Percentiles rank a stretch among this genome's conserved stretches.
These are phyloP conservation scores for Akanthomyces muscarius DNA, from an alignment of 2,329 filamentous ascomycete genomes.

Conservation along the genomic window DNA sequence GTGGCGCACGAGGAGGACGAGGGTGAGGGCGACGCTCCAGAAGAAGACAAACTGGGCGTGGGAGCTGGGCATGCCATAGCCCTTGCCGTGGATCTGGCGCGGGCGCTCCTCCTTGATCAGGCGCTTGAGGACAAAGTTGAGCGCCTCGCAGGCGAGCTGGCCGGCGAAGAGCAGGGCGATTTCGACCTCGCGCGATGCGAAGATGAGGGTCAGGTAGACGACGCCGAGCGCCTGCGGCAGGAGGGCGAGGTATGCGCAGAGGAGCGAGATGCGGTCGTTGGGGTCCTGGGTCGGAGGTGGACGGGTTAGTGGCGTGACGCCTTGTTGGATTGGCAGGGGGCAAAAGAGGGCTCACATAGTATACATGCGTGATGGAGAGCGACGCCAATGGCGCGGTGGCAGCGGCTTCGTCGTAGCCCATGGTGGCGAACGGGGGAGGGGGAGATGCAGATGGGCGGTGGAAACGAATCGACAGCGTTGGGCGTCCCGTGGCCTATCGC, in stretches of 20 bases:
- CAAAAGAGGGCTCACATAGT: constrained; percentile 63
- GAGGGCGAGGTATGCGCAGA: constrained; percentile 91
- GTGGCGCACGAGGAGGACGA: constrained; percentile 84
- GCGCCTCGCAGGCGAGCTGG: constrained; percentile 83
- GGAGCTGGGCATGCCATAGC: constrained; percentile 94
- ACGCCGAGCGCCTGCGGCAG: constrained; percentile 88
- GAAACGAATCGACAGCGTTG: not conserved
- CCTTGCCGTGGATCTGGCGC: constrained; percentile 78
- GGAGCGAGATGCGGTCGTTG: constrained; percentile 73
- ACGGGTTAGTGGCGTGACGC: too few relatives aligned
- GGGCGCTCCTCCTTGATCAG: constrained; percentile 90
- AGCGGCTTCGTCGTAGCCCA: constrained; percentile 12
- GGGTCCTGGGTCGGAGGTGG: constrained; percentile 62
- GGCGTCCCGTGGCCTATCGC: not conserved
- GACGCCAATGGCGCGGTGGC: constrained; percentile 65
- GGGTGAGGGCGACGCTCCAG: constrained; percentile 76
- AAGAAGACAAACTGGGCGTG: constrained; percentile 94
- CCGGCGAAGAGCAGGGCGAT: constrained; percentile 86
- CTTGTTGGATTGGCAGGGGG: too few relatives aligned
- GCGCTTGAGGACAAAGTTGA: constrained; percentile 88
- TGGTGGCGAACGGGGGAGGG: not conserved
- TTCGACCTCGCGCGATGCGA: constrained; percentile 87
- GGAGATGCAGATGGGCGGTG: not conserved
- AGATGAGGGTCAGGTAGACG: constrained; percentile 84
- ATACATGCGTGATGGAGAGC: constrained; percentile 89